Base-by-base conservation (phyloP, 2,329 filamentous ascomycete genomes). In the Ceratocystis ficicola region DNA sequence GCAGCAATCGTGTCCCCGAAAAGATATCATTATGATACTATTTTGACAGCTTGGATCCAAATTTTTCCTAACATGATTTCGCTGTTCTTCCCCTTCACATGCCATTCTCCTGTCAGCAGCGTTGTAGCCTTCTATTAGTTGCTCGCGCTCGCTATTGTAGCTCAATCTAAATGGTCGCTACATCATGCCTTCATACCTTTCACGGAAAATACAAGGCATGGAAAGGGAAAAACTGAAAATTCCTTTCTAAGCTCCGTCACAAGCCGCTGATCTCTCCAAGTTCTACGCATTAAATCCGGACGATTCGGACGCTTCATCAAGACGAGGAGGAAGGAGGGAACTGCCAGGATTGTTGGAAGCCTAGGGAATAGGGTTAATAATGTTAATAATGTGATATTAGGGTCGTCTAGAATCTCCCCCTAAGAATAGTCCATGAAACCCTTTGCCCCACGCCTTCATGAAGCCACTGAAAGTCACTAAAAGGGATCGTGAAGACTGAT, bases 381-480 rank as follows among this genome's bases (percentile, higher is more conserved):
- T 5, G 55, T 20, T 59, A 36, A 15, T 17, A 8, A 17, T 5
- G n/a, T 15, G 3, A 3, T n/a, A 3, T 36, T 36, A 59, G 55
- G 55, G 55, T 59, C 12, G 36, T 41, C 10, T n/a, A 6, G 3
- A 2, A 4, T 6, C 5, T 6, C 20, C 25, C 55, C 55, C 55
- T 36, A 59, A 59, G 55, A 59, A 32, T 59, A 59, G 55, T 30
- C 55, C 28, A 32, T 59, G 55, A 59, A 59, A 59, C 55, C 55
- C 55, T 36, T 32, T 59, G 55, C 55, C 55, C 55, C 55, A 32
- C 30, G 55, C 55, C 36, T 36, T 36, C 28, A n/a, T 17, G 7
- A 52, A 52, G 55, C 55, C n/a, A 52, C 48, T n/a, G 22, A 59
- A 59, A 30, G 25, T 59, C n/a, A 30, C 28, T 20, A 12, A 41